Base-by-base conservation (phyloP, 2,329 filamentous ascomycete species). In the Periconia digitata region DNA sequence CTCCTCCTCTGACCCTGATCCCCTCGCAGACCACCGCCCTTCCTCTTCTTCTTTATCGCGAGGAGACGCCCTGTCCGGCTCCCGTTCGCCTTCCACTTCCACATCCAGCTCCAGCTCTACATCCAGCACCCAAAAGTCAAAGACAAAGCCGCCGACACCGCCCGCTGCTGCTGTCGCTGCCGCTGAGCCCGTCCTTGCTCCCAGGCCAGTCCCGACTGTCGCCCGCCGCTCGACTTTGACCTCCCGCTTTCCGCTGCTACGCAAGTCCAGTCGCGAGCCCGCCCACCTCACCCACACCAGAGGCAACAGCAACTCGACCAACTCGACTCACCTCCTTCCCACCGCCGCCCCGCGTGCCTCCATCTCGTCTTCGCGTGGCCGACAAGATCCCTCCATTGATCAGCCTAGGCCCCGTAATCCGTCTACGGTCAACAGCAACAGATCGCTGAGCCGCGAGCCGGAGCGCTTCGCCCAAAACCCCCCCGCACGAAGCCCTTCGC, bases 161-260 rank as follows among this genome's bases (percentile, higher is more conserved):
- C 21, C 21, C 20, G 29, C 40, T n/a, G 24, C 45, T 40, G 22
- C 27, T 41, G 38, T 35, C 32, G 8, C 48, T 15, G n/a, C 50
- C 43, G 18, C 44, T 22, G 24, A 23, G 16, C 32, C 36, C 7
- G 18, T 32, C n/a, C 27, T 32, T 37, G 27, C 20, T 32, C 29
- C 7, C 29, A 24, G 27, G 42, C 40, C 48, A 17, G n/a, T 48
- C 24, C 34, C 56, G 24, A 46, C 58, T 39, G 39, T 44, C 52
- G 39, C 23, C 45, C 49, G 66, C 35, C 64, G 65, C 47, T 59
- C 61, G 42, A 68, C 66, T 29, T 59, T 70, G 35, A 48, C 53
- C 15, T 62, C 63, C 46, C 66, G 65, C 54, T 68, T 69, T 27
- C 66, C 64, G 16, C 61, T 69, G 23, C 60, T 69, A 41, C 60